Conservation (phyloP, 2,329 filamentous ascomycete species). For the Hymenoscyphus scutula region DNA sequence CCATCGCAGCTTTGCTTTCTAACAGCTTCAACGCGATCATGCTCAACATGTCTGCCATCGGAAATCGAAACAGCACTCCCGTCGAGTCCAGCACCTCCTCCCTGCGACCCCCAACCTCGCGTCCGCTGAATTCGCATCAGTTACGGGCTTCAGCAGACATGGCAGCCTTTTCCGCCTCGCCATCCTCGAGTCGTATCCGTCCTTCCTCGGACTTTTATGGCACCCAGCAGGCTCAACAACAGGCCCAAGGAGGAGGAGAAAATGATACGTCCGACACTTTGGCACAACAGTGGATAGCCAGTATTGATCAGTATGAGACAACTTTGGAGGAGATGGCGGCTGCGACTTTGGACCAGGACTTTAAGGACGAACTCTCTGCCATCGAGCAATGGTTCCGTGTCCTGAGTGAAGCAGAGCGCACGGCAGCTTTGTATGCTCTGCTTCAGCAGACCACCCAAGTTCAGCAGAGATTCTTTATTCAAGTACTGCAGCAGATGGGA, state of each 20-base stretch:
- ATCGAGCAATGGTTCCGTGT: conserved; percentile 99
- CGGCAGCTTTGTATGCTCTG: conserved; percentile 89
- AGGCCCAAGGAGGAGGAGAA: conserved; percentile 59
- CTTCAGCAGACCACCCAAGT: conserved; percentile 98
- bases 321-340: conserved; percentile 98
- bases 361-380: conserved; percentile 97
- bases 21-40: conserved; percentile 38
- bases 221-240: conserved; percentile 63
- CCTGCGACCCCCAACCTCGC: conserved; percentile 77
- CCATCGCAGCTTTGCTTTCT: conserved; percentile 20
- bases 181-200: conserved; percentile 75
- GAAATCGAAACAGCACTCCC: conserved; percentile 95
- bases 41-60: conserved; percentile 62
- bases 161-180: conserved; percentile 72
- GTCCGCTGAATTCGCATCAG: conserved; percentile 76
- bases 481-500: conserved; percentile 97
- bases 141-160: conserved; percentile 95
- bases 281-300: conserved; percentile 97
- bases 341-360: conserved; percentile 97
- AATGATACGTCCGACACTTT: conserved; percentile 85
- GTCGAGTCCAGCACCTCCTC: conserved; percentile 75
- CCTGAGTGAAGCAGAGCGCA: conserved; percentile 92
- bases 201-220: conserved; percentile 95
- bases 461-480: conserved; percentile 98
- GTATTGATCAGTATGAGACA: conserved; percentile 99